Base-by-base conservation (phyloP, 2,329 filamentous ascomycete species). In the Pseudogymnoascus sp. region DNA sequence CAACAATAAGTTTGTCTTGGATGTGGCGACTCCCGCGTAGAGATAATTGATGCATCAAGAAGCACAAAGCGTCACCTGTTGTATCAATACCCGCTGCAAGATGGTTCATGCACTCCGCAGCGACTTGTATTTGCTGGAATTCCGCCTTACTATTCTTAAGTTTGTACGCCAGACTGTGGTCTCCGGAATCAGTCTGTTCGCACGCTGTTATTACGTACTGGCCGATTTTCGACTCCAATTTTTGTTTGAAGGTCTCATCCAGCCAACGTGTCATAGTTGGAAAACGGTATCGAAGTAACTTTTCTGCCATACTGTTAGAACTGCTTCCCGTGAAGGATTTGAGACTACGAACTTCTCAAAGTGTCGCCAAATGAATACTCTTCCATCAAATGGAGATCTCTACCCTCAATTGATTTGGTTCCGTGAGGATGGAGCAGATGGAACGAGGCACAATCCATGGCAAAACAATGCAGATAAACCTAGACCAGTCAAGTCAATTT, bases 71-170 rank as follows among this genome's bases (percentile, higher is more conserved):
- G 67, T 90, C 87, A 14, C 87, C 86, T 0, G 87, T 89, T 0
- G 88, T 90, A 68, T 90, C 87, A 65, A 90, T 88, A 0, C 87
- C 88, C 0, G 87, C 87, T 0, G 83, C 85, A 83, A 90, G 85
- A 72, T 90, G 87, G 68, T 90, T 87, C 63, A 88, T 81, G 68
- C 85, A 88, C 73, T 90, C 88, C 18, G 87, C 86, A 0, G 86
- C 86, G 66, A 84, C 80, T 68, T 86, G 81, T 2, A 83, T 74
- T 3, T 76, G 72, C 36, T 82, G 78, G 36, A 88, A 77, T 3
- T 76, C 73, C 2, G 68, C 75, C 66, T 69, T 75, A 72, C 74
- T 84, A 77, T 69, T 84, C 75, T 70, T 83, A 74, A 89, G 80
- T 36, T 84, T 81, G 69, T 79, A 80, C 56, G 88, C 72, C 3